These are phyloP conservation scores for Amoebophrya sp. DNA, from an alignment of 169 alveolate species.

Conservation along the genomic window DNA sequence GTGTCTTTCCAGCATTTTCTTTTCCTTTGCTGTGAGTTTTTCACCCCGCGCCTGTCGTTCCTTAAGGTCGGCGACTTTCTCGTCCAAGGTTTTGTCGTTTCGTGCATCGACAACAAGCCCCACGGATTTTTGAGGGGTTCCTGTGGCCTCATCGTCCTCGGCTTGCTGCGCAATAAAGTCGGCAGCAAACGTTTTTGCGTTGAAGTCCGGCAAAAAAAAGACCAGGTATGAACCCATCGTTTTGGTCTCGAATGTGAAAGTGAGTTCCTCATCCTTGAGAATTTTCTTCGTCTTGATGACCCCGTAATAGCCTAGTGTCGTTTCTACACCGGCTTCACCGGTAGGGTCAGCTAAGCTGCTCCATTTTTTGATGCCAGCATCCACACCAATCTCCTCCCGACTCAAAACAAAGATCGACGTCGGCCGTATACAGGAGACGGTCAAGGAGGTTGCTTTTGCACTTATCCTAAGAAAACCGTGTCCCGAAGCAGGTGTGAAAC, in stretches of 20 bases:
- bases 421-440: neutral
- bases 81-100: neutral
- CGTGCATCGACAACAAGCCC: neutral
- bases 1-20: conserved; percentile 21
- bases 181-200: neutral
- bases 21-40: conserved; percentile 11
- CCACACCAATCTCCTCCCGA: neutral
- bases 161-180: neutral
- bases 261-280: neutral
- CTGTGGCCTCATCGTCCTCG: neutral
- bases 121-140: neutral
- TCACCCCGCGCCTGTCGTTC: neutral
- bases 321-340: neutral
- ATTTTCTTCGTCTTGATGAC: neutral
- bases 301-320: neutral
- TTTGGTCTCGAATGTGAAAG: neutral
- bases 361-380: neutral
- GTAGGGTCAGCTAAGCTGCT: neutral
- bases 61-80: neutral
- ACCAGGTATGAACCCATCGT: neutral
- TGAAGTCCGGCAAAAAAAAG: neutral
- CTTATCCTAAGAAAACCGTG: neutral
- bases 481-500: neutral
- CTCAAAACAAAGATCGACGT: neutral
- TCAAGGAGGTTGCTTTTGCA: neutral